Evolutionary conservation across 371 early-diverging fungal species (phyloP).

Genomic region (Apophysomyces elegans): DNA sequence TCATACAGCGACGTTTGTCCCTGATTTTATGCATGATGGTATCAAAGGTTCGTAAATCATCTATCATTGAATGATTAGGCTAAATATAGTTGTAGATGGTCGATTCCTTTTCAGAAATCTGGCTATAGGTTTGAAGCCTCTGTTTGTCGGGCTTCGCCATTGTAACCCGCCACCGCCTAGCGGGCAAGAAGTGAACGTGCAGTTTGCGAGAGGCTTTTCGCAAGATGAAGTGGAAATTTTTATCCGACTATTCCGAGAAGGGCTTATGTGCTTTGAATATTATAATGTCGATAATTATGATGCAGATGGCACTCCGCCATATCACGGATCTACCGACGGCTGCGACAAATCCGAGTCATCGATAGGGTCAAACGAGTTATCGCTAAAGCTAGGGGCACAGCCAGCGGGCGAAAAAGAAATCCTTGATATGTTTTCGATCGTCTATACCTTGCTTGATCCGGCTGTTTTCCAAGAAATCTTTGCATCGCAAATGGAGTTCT

Average conservation of each 20-base stretch:
- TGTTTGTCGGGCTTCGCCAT: conserved; percentile 75
- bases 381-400: conserved; percentile 49
- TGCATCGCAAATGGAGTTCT: conserved; percentile 82
- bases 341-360: conserved; percentile 32
- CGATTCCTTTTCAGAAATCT: conserved; percentile 86
- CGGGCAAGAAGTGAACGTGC: conserved; percentile 38
- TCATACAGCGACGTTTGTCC: conserved; percentile 64
- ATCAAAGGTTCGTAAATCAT: conserved; percentile 63
- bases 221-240: conserved; percentile 75
- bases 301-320: conserved; percentile 50
- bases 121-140: conserved; percentile 84
- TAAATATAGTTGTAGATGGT: conserved; percentile 43
- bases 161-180: conserved; percentile 70
- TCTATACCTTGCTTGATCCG: conserved; percentile 88
- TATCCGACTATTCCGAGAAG: conserved; percentile 80
- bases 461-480: conserved; percentile 96
- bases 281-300: conserved; percentile 77
- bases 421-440: conserved; percentile 88
- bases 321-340: conserved; percentile 23
- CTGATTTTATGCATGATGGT: conserved; percentile 70
- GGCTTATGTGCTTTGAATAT: conserved; percentile 87
- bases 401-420: conserved; percentile 88
- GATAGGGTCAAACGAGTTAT: conserved; percentile 36
- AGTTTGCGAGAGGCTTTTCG: conserved; percentile 67
- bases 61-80: neutral